Conservation (phyloP, 2,329 filamentous ascomycete species). For the Whalleya microplaca region DNA sequence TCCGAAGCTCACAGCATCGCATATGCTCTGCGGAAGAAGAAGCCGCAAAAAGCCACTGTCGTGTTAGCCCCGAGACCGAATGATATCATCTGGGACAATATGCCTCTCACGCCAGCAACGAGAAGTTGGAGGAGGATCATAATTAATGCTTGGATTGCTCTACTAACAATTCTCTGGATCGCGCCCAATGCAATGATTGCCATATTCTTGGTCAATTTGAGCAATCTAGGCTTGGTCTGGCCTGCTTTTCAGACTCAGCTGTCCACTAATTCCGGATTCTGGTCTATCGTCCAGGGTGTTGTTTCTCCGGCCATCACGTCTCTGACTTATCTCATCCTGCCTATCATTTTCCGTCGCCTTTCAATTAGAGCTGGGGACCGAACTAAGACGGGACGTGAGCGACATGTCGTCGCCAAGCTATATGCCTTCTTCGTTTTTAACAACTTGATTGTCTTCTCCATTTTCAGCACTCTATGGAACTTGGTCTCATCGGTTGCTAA, state of each 20-base stretch:
- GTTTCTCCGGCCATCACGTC: conserved; percentile 86
- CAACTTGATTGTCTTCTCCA: conserved; percentile 90
- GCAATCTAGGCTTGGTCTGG: conserved; percentile 82
- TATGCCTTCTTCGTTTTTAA: conserved; percentile 98
- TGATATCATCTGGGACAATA: conserved; percentile 95
- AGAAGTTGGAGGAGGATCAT: conserved; percentile 74
- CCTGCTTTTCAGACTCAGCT: conserved; percentile 70
- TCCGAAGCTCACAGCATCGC: conserved; percentile 87
- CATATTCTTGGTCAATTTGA: conserved; percentile 86
- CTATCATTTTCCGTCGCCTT: conserved; percentile 87
- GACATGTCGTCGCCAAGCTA: conserved; percentile 87
- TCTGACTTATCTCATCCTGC: conserved; percentile 82
- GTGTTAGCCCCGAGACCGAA: conserved; percentile 81
- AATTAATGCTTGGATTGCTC: conserved; percentile 81
- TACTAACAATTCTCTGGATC: conserved; percentile 85
- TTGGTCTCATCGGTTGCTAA: conserved; percentile 70
- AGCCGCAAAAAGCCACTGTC: conserved; percentile 77
- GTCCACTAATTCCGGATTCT: conserved; percentile 65
- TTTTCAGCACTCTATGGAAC: conserved; percentile 82
- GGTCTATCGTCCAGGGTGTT: conserved; percentile 92
- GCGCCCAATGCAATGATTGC: conserved; percentile 93
- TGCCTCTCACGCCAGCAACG: conserved; percentile 70
- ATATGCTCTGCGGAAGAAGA: conserved; percentile 78
- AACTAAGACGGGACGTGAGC: conserved; percentile 89
- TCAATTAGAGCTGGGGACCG: conserved; percentile 83